A percentile compares a stretch with the other conserved stretches of the same genome.
Evolutionary conservation across 768 basidiomycete species (phyloP).

Genomic region (Baorangia bicolor): DNA sequence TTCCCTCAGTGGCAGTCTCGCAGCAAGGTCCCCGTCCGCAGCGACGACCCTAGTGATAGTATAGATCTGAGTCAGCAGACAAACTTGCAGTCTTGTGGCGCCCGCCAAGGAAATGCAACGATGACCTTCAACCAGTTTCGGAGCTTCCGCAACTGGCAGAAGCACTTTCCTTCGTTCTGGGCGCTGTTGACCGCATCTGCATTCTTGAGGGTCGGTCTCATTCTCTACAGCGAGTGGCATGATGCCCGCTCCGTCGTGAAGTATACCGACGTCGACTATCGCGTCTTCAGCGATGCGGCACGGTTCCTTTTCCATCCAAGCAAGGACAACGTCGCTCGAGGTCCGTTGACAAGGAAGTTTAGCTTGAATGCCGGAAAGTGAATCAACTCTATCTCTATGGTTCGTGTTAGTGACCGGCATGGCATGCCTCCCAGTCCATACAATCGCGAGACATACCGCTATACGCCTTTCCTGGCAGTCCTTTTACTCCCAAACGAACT

Average conservation of each 20-base stretch:
- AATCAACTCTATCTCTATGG: conserved; percentile 34
- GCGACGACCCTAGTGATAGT: too few relatives aligned
- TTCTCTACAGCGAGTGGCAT: conserved; percentile 89
- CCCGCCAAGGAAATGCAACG: not conserved
- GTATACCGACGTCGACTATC: conserved; percentile 98
- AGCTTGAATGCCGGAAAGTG: conserved; percentile 67
- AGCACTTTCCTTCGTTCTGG: conserved; percentile 40
- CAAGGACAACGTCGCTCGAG: conserved; percentile 56
- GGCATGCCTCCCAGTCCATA: conserved; percentile 66
- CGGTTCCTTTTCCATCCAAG: conserved; percentile 57
- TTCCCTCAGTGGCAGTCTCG: too few relatives aligned
- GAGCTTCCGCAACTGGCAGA: conserved; percentile 9
- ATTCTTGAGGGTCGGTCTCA: conserved; percentile 64
- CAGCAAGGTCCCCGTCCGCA: too few relatives aligned
- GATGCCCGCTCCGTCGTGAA: conserved; percentile 81
- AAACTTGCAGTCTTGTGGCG: too few relatives aligned
- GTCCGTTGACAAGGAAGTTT: conserved; percentile 47
- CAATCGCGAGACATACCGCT: conserved; percentile 88
- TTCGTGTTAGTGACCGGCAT: not conserved
- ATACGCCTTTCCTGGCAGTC: conserved; percentile 89
- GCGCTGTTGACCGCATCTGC: conserved; percentile 53
- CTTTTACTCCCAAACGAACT: conserved; percentile 78
- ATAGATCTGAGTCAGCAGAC: too few relatives aligned
- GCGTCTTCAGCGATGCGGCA: conserved; percentile 92
- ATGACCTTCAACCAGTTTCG: not conserved